phyloP scores from a whole-genome alignment of 306 rosid genomes.

The Macrotyloma uniflorum region DNA sequence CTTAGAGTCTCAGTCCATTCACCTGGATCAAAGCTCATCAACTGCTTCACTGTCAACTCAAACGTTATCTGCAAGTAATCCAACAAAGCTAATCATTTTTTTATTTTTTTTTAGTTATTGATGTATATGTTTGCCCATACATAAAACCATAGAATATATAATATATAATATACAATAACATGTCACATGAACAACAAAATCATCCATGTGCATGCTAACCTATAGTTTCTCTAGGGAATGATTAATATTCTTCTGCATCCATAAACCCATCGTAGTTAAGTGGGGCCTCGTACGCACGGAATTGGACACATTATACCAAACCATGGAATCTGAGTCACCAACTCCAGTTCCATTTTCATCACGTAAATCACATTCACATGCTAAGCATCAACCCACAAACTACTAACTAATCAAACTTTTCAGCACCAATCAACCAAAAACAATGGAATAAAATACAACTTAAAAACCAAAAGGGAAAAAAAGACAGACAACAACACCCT shows the following conservation, averaged over 20 bases:
- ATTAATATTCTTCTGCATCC: slow-evolving; percentile 38
- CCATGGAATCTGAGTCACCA: slow-evolving; percentile 50
- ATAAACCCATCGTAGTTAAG: slow-evolving; percentile 18
- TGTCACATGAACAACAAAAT: slow-evolving; percentile 1
- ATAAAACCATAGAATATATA: neutral
- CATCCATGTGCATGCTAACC: slow-evolving; percentile 37
- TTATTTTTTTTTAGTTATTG: neutral
- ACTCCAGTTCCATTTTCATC: slow-evolving; percentile 31
- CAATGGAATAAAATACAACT: neutral
- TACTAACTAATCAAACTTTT: neutral
- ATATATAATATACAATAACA: neutral
- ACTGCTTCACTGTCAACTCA: slow-evolving; percentile 95
- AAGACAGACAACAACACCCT: neutral
- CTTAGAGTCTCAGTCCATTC: slow-evolving; percentile 85
- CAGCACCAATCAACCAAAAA: neutral
- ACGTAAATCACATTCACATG: slow-evolving; percentile 32
- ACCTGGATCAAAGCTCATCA: slow-evolving; percentile 95
- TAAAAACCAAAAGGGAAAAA: neutral
- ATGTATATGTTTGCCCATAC: neutral
- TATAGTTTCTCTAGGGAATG: slow-evolving; percentile 42
- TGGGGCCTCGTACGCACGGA: slow-evolving; percentile 34
- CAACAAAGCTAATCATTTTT: neutral
- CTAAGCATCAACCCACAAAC: neutral
- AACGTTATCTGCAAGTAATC: slow-evolving; percentile 78
- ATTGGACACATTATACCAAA: slow-evolving; percentile 19